Base-by-base conservation (phyloP, 305 asterid species). In the Fraxinus sp. region DNA sequence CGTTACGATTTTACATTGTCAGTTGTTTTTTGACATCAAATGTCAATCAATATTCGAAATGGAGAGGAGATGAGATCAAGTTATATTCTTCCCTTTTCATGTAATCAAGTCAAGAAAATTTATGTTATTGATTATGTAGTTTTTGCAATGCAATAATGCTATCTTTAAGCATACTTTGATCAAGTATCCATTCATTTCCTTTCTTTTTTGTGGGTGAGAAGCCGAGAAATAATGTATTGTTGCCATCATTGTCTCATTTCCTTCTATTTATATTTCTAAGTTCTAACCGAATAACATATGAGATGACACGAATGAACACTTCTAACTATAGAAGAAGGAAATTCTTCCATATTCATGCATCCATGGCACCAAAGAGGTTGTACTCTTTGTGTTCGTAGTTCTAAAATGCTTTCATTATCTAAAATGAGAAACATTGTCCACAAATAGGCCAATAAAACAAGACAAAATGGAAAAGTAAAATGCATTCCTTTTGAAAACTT, bases 21-120 rank as follows among this genome's bases (percentile, higher is more conserved):
- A 24, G 26, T 24, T 24, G 26, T 24, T 24, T 24, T 24, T 24
- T 24, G 35, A 68, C 35, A 68, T 46, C 7, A 33, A 16, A 72
- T 66, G 22, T 30, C 62, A 3, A 46, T 80, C 20, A 30, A 62
- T 14, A 24, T 20, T 70, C 26, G 30, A 30, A 75, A 32, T 71
- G 83, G 26, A 22, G 43, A 80, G 75, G 81, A 80, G 84, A 35
- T 77, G 82, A 72, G 49, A 37, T 55, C 33, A 72, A 82, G 43
- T 1, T 81, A 14, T 80, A 84, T 49, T 35, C 75, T 70, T 64
- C 78, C 84, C 81, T 37, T 33, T 9, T 24, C 86, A 81, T 80
- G 68, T 39, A 82, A 28, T 20, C 32, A 82, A 71, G 79, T 81
- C 71, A 74, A 82, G 13, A 81, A 41, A 72, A 55, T 30, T 62